Conservation (phyloP, 495 filamentous ascomycete species). For the Aspergillus leporis region DNA sequence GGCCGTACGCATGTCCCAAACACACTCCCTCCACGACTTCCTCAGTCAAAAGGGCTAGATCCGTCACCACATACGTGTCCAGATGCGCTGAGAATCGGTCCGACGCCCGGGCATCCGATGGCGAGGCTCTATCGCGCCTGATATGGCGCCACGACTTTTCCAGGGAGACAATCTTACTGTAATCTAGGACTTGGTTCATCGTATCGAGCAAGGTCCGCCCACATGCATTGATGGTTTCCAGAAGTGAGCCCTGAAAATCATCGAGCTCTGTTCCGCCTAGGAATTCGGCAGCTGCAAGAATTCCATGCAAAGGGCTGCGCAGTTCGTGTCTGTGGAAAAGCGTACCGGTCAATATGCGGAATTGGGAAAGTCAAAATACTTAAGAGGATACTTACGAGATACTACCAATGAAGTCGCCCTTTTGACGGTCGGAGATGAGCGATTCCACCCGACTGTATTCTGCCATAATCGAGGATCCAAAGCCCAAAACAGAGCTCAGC, state of each 20-base stretch:
- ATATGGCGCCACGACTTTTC: slow-evolving; percentile 46
- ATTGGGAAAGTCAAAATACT: slow-evolving; percentile 25
- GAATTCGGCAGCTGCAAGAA: slow-evolving; percentile 72
- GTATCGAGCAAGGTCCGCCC: slow-evolving; percentile 76
- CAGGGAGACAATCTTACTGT: slow-evolving; percentile 65
- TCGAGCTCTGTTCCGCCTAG: slow-evolving; percentile 46
- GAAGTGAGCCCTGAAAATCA: slow-evolving; percentile 61
- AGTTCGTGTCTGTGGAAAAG: slow-evolving; percentile 61
- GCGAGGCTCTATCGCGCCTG: slow-evolving; percentile 32
- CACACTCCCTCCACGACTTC: slow-evolving; percentile 54
- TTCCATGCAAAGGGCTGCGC: slow-evolving; percentile 74
- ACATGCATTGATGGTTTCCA: slow-evolving; percentile 74
- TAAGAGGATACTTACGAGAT: slow-evolving; percentile 55
- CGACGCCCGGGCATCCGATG: slow-evolving; percentile 32
- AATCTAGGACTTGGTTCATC: slow-evolving; percentile 75
- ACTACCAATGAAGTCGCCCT: slow-evolving; percentile 75
- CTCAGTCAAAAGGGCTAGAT: slow-evolving; percentile 44
- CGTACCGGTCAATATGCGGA: neutral
- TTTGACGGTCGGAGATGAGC: slow-evolving; percentile 59
- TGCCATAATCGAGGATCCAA: slow-evolving; percentile 68
- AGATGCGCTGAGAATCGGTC: slow-evolving; percentile 40
- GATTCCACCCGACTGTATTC: slow-evolving; percentile 64
- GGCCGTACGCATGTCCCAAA: slow-evolving; percentile 51
- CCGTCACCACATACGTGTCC: slow-evolving; percentile 48
- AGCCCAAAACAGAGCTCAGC: slow-evolving; percentile 57